Evolutionary conservation across 805 yeast species (phyloP).

Genomic region (Kluyveromyces siamensis): DNA sequence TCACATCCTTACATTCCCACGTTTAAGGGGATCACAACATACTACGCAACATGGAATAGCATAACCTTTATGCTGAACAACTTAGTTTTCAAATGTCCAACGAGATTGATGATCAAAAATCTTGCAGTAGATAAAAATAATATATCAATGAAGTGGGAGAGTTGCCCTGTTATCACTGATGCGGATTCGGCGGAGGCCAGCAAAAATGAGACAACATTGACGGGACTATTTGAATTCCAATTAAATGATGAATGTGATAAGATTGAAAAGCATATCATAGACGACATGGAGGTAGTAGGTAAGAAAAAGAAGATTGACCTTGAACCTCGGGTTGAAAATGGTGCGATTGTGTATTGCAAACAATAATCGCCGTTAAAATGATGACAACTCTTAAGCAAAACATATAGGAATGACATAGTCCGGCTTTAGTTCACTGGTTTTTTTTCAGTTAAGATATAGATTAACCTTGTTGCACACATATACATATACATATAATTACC

Average conservation of each 20-base stretch:
- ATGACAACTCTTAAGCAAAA: too few relatives aligned
- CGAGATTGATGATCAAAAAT: slow-evolving; percentile 13
- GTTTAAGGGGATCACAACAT: slow-evolving; percentile 46
- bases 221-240: slow-evolving; percentile 60
- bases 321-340: not conserved
- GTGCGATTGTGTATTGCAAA: slow-evolving; percentile 1
- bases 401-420: too few relatives aligned
- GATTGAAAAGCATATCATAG: slow-evolving; percentile 57
- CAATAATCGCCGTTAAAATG: not conserved
- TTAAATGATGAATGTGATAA: slow-evolving; percentile 45
- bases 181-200: slow-evolving; percentile 2
- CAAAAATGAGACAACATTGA: slow-evolving; percentile 10
- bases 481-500: too few relatives aligned
- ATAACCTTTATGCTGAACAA: slow-evolving; percentile 45
- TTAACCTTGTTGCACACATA: too few relatives aligned
- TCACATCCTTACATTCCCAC: slow-evolving; percentile 46
- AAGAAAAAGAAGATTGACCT: slow-evolving; percentile 18
- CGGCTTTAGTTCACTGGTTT: too few relatives aligned
- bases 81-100: slow-evolving; percentile 27
- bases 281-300: slow-evolving; percentile 53
- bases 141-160: slow-evolving; percentile 2
- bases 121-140: not conserved
- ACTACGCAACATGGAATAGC: slow-evolving; percentile 48
- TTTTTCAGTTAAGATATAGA: too few relatives aligned
- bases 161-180: not conserved